Percentiles rank a stretch among this genome's conserved stretches.
Conservation (phyloP, 108 stramenopile genomes). For the Pseudonitzschia multiseries region DNA sequence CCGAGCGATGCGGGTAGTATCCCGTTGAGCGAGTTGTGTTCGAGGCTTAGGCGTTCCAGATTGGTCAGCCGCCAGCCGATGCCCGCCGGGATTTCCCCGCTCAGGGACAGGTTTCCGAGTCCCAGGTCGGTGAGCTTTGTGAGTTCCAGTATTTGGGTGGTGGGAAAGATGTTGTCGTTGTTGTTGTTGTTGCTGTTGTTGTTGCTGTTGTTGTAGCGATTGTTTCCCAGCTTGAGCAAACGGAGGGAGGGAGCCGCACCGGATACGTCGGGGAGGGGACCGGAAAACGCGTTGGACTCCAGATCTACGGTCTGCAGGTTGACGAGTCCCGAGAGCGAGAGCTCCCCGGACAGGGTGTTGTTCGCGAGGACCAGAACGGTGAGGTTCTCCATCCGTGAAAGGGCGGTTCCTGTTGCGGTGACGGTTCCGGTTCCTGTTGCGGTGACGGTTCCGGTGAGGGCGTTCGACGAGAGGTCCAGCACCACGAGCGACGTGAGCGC, state of each 20-base stretch:
- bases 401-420: too few relatives aligned
- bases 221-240: constrained; percentile 2
- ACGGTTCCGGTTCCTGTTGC: constrained; percentile 39
- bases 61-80: constrained; percentile 18
- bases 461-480: constrained; percentile 38
- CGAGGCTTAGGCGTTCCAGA: constrained; percentile 53
- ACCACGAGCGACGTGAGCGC: constrained; percentile 20
- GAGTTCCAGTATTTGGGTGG: constrained; percentile 10
- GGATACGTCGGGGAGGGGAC: constrained; percentile 11
- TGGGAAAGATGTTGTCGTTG: constrained; percentile 29
- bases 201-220: background rate
- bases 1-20: constrained; percentile 49
- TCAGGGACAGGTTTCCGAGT: constrained; percentile 18
- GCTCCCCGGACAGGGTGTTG: constrained; percentile 21
- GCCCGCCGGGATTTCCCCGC: constrained; percentile 24
- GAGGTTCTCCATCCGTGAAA: background rate
- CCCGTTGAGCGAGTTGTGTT: constrained; percentile 58
- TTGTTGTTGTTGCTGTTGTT: constrained; percentile 4
- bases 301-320: constrained; percentile 7
- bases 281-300: constrained; percentile 31
- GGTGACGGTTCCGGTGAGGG: constrained; percentile 44
- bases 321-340: constrained; percentile 3
- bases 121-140: constrained; percentile 15
- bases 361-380: constrained; percentile 6
- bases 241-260: background rate